Evolutionary conservation across 2,329 filamentous ascomycete species (phyloP).

Genomic region (Stagonosporopsis cucurbitacearum): DNA sequence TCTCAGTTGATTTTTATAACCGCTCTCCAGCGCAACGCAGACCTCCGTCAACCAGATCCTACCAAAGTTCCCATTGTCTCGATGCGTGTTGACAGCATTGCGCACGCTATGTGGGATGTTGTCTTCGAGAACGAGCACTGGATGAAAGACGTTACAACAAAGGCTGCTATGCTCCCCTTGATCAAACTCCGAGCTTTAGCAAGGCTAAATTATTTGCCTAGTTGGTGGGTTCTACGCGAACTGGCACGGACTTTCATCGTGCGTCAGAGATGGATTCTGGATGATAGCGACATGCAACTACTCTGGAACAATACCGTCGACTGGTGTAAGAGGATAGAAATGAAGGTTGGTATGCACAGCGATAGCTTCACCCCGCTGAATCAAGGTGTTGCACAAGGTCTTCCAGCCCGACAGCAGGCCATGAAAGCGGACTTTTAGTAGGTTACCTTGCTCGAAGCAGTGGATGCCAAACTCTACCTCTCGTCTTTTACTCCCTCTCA

Average conservation of each 20-base stretch:
- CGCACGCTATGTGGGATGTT: constrained; percentile 25
- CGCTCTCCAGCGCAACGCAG: neutral
- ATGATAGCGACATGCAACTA: constrained; percentile 20
- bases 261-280: neutral
- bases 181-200: constrained; percentile 27
- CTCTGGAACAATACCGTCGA: constrained; percentile 10
- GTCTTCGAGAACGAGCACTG: constrained; percentile 9
- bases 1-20: neutral
- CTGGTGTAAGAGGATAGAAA: neutral
- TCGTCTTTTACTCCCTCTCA: neutral
- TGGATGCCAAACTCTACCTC: neutral
- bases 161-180: constrained; percentile 15
- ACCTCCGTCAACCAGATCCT: neutral
- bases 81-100: constrained; percentile 10
- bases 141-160: constrained; percentile 7
- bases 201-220: constrained; percentile 27
- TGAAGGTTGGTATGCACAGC: neutral
- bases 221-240: constrained; percentile 33
- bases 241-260: neutral
- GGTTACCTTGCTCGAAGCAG: neutral
- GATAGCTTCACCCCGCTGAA: neutral
- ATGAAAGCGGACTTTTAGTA: neutral
- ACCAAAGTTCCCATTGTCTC: neutral
- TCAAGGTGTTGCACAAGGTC: too few relatives aligned
- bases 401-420: neutral